Evolutionary conservation across 352 stramenopile species (phyloP).

Genomic region (Bremia lactucae): DNA sequence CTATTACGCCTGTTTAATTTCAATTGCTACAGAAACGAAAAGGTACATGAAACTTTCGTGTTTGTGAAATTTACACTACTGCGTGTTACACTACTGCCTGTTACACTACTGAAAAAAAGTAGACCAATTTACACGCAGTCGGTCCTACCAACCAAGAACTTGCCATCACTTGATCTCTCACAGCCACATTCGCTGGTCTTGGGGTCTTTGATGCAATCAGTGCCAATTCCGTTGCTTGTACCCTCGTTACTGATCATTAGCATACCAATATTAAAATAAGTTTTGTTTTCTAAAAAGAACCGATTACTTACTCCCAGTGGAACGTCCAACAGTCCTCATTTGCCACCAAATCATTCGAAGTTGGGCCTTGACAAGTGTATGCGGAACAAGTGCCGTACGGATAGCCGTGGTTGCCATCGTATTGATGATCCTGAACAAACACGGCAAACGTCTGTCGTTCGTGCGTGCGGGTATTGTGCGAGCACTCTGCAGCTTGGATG

Average conservation of each 20-base stretch:
- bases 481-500: slow-evolving; percentile 31
- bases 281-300: not conserved
- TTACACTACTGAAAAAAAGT: not conserved
- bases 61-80: no score
- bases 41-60: no score
- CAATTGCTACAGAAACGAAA: no score
- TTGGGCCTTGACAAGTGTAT: slow-evolving; percentile 15
- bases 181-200: slow-evolving; percentile 18
- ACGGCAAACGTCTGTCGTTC: slow-evolving; percentile 23
- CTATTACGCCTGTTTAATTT: no score
- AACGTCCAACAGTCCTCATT: slow-evolving; percentile 28
- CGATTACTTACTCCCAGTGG: slow-evolving; percentile 21
- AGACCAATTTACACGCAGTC: slow-evolving; percentile 19
- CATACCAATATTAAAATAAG: slow-evolving; percentile 2
- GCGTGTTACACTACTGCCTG: no score
- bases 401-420: slow-evolving; percentile 21
- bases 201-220: slow-evolving; percentile 20
- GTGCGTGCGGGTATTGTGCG: slow-evolving; percentile 27
- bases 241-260: slow-evolving; percentile 14
- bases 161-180: slow-evolving; percentile 20
- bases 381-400: slow-evolving; percentile 22
- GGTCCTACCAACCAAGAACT: slow-evolving; percentile 14
- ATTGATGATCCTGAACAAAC: slow-evolving; percentile 22
- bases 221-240: slow-evolving; percentile 8
- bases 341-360: slow-evolving; percentile 5